Percentiles rank a stretch among this genome's conserved stretches.
phyloP scores from a whole-genome alignment of 1,284 basidiomycete species.

The Trichosporon sp. region DNA sequence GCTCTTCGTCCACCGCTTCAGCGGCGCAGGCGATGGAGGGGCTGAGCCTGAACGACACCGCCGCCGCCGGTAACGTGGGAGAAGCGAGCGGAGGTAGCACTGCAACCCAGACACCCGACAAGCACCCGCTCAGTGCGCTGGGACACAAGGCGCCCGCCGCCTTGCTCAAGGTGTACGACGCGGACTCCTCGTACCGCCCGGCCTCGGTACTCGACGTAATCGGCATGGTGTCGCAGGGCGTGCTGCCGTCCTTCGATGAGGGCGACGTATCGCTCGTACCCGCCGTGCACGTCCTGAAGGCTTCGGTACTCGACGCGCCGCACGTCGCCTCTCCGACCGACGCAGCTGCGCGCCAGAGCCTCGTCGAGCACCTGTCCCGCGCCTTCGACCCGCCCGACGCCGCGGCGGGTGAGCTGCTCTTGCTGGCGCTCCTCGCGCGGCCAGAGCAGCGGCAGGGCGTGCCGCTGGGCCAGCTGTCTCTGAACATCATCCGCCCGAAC shows the following conservation, averaged over 20 bases:
- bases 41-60: background rate
- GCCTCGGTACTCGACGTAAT: conserved; percentile 39
- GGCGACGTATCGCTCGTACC: conserved; percentile 34
- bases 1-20: background rate
- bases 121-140: conserved; percentile 33
- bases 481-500: conserved; percentile 35
- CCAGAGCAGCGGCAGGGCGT: conserved; percentile 33
- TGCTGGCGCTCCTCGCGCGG: conserved; percentile 37
- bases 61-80: background rate
- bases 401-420: conserved; percentile 38
- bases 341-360: conserved; percentile 16
- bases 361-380: conserved; percentile 36
- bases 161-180: conserved; percentile 47
- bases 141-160: conserved; percentile 36
- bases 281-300: conserved; percentile 38
- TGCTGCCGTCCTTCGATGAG: conserved; percentile 6
- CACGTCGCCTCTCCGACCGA: background rate
- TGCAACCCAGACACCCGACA: conserved; percentile 23
- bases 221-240: conserved; percentile 35
- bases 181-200: conserved; percentile 37
- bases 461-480: conserved; percentile 41
- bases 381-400: conserved; percentile 35
- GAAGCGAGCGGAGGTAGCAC: background rate
- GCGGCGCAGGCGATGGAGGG: background rate
- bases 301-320: background rate